Percentiles rank a stretch among this genome's conserved stretches.
These are phyloP conservation scores for Solanum verrucosum DNA, from an alignment of 257 asterid species.

Conservation along the genomic window DNA sequence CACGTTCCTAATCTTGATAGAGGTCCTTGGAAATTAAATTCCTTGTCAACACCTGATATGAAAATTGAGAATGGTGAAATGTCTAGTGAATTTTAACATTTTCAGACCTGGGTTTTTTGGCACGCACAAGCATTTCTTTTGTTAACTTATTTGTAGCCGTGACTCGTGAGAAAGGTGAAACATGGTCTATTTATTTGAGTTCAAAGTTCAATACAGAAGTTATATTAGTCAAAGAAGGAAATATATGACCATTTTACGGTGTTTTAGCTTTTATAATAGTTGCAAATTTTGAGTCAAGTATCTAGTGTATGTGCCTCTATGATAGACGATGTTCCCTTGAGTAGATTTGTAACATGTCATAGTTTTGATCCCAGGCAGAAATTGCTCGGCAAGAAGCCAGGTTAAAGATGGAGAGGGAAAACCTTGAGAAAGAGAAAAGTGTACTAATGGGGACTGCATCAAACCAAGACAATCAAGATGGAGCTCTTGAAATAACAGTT, in stretches of 20 bases:
- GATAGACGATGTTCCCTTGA: background rate
- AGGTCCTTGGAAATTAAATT: background rate
- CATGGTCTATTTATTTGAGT: background rate
- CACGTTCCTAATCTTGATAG: background rate
- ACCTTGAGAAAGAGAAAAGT: constrained; percentile 93
- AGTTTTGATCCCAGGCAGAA: constrained; percentile 55
- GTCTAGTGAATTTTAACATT: background rate
- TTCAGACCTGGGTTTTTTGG: background rate
- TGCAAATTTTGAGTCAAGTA: background rate
- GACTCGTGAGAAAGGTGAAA: background rate
- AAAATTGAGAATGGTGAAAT: background rate
- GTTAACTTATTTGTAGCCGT: background rate
- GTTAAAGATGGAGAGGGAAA: constrained; percentile 86
- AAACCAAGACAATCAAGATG: constrained; percentile 97
- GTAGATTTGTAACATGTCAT: background rate
- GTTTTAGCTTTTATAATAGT: background rate
- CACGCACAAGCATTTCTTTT: background rate
- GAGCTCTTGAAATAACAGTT: constrained; percentile 95
- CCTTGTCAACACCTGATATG: background rate
- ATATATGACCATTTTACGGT: background rate
- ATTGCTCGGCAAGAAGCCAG: constrained; percentile 95
- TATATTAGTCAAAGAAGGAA: background rate
- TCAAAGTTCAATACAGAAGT: background rate
- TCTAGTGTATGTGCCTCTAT: background rate
- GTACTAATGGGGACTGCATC: constrained; percentile 98